Evolutionary conservation across 495 filamentous ascomycete genomes (phyloP).

Genomic region (Hypoxylon crocopeplum): DNA sequence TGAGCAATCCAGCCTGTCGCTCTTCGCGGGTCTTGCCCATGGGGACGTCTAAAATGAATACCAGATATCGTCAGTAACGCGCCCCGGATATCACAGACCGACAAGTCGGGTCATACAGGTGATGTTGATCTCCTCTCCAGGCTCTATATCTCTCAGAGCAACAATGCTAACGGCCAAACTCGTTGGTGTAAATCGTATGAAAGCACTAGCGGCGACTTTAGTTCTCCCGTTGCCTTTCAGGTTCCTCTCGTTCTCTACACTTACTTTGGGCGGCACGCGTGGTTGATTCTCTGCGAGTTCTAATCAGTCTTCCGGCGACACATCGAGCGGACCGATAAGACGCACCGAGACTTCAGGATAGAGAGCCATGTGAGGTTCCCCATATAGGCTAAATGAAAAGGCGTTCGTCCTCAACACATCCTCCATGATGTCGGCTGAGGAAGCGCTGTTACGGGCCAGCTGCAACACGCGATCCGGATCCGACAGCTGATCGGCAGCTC

Average conservation of each 20-base stretch:
- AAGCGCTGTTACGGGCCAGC: constrained; percentile 41
- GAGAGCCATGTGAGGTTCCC: constrained; percentile 43
- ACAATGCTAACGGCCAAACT: constrained; percentile 43
- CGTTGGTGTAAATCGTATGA: constrained; percentile 44
- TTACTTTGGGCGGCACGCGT: constrained; percentile 52
- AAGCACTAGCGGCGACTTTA: constrained; percentile 41
- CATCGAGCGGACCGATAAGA: not conserved
- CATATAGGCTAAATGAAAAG: constrained; percentile 43
- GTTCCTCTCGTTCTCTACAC: not conserved
- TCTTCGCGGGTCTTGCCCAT: constrained; percentile 40
- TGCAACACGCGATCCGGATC: constrained; percentile 40
- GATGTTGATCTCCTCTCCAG: constrained; percentile 50
- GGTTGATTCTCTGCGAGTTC: constrained; percentile 45
- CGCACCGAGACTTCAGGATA: constrained; percentile 48
- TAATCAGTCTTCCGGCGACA: not conserved
- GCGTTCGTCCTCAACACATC: constrained; percentile 51
- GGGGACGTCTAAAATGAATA: constrained; percentile 34
- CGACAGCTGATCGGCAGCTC: constrained; percentile 43
- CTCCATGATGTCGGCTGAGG: constrained; percentile 46
- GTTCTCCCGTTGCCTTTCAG: not conserved
- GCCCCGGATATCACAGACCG: not conserved
- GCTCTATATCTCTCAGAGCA: constrained; percentile 45
- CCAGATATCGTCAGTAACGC: not conserved
- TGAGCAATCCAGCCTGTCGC: constrained; percentile 36
- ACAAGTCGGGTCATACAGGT: constrained; percentile 40